Conservation (phyloP, 2,329 filamentous ascomycete species). For the Scedosporium dehoogii region DNA sequence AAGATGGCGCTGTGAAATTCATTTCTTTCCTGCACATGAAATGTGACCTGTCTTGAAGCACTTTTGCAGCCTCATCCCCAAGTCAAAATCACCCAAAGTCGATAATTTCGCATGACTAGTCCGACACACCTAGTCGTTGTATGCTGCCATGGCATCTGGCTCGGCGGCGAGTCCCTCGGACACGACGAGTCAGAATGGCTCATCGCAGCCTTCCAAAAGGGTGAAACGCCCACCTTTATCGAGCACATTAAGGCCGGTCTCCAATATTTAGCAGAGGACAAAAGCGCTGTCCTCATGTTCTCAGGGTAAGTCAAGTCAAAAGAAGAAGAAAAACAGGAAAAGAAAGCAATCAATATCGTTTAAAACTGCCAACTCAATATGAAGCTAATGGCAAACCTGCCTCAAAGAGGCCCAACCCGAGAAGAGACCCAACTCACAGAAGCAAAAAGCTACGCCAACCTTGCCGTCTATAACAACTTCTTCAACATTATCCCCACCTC, state of each 20-base stretch:
- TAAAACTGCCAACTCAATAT: not conserved
- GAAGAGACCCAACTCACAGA: slow-evolving; percentile 46
- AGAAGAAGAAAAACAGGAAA: not conserved
- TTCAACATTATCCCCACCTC: slow-evolving; percentile 27
- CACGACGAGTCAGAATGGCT: slow-evolving; percentile 55
- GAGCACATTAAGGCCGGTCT: slow-evolving; percentile 62
- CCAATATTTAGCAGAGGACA: slow-evolving; percentile 34
- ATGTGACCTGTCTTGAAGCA: no score
- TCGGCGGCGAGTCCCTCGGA: slow-evolving; percentile 44
- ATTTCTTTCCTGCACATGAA: not conserved
- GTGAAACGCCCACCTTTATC: slow-evolving; percentile 73
- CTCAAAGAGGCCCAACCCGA: slow-evolving; percentile 50
- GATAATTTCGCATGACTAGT: not conserved
- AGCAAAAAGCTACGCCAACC: slow-evolving; percentile 50
- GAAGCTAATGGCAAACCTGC: not conserved
- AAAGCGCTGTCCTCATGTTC: slow-evolving; percentile 50
- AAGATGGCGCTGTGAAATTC: not conserved
- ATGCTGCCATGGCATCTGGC: slow-evolving; percentile 77
- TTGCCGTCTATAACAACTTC: slow-evolving; percentile 36
- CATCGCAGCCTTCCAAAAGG: slow-evolving; percentile 66
- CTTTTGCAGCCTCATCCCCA: not conserved
- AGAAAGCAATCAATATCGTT: not conserved
- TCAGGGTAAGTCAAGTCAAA: slow-evolving; percentile 59
- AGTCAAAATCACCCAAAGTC: not conserved
- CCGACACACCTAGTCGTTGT: slow-evolving; percentile 60